phyloP scores from a whole-genome alignment of 2,329 filamentous ascomycete species.

The Cladophialophora immunda region DNA sequence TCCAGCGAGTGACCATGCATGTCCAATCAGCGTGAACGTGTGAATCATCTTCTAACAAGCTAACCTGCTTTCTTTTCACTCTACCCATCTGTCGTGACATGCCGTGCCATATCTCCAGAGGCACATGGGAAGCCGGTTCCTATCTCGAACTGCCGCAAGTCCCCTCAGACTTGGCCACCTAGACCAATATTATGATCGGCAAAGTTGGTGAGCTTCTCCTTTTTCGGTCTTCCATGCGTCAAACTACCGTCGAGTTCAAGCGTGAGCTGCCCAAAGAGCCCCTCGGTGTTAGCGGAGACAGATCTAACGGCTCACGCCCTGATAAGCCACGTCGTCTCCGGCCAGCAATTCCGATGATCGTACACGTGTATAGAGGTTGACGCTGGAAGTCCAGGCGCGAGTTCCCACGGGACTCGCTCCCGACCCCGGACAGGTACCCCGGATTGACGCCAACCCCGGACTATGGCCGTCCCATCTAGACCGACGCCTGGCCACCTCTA shows the following conservation, averaged over 20 bases:
- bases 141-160: background rate
- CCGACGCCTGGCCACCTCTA: background rate
- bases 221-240: no score
- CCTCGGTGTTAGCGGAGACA: background rate
- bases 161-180: background rate
- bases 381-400: background rate
- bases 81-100: background rate
- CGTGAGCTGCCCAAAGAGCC: no score
- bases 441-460: slow-evolving; percentile 1
- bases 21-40: background rate
- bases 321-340: background rate
- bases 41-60: background rate
- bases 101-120: background rate
- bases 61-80: background rate
- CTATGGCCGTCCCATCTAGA: background rate
- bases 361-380: background rate
- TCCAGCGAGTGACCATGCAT: background rate
- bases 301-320: background rate
- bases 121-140: background rate
- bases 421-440: slow-evolving; percentile 2
- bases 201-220: no score
- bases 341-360: background rate
- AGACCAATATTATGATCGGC: no score
- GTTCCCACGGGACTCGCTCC: background rate
- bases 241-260: no score